Evolutionary conservation across 129 eudicot species (phyloP).

Genomic region (Artemisia annua): DNA sequence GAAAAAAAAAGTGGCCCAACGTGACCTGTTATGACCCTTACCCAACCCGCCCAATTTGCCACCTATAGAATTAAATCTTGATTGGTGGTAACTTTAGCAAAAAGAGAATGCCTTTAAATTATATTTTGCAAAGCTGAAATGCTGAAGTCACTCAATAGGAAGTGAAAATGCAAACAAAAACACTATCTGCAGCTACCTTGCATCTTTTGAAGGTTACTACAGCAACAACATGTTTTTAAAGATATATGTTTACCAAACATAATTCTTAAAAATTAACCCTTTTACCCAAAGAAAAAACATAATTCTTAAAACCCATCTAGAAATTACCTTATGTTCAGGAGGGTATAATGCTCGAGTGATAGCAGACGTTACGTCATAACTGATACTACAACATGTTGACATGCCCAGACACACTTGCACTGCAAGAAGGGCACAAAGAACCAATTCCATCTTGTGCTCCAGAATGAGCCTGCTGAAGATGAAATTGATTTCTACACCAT

Average conservation of each 20-base stretch:
- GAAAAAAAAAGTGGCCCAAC: background rate
- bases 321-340: constrained; percentile 25
- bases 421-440: constrained; percentile 75
- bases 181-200: constrained; percentile 1
- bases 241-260: background rate
- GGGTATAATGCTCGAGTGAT: background rate
- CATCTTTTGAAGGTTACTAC: background rate
- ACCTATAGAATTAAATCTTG: background rate
- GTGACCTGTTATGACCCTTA: background rate
- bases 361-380: constrained; percentile 5
- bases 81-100: background rate
- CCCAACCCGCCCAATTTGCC: background rate
- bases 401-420: constrained; percentile 57
- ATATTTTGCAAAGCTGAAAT: background rate
- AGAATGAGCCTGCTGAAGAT: constrained; percentile 44
- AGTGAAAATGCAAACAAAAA: constrained; percentile 1
- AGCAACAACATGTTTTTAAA: background rate
- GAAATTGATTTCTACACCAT: constrained; percentile 80
- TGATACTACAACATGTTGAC: constrained; percentile 45
- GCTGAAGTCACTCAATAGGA: background rate
- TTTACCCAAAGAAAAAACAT: too few species aligned
- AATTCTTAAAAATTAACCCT: too few species aligned
- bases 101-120: background rate
- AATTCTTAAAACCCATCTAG: background rate
- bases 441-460: constrained; percentile 59